Base-by-base conservation (phyloP, 2,329 filamentous ascomycete species). In the Cercospora zeina region DNA sequence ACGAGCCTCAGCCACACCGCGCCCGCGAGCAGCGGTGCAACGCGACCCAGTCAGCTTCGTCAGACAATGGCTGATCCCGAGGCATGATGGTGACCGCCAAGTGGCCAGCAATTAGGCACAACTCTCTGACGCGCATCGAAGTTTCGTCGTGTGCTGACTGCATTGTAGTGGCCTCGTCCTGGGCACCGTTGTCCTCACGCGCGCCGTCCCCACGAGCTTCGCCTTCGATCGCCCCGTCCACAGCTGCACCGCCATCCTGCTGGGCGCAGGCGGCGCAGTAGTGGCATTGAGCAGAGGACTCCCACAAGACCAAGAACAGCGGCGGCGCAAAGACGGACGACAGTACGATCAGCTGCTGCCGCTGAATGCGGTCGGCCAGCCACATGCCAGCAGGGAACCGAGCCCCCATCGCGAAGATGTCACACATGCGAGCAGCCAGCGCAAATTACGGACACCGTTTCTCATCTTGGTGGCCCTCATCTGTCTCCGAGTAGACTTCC, bases 201-300 rank as follows among this genome's bases (percentile, higher is more conserved):
- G 65, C 19, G 64, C 62, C 21, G 51, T 67, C 10, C 66, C 68
- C 2, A 68, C 68, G 37, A 71, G 70, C 49, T 72, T 75, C 65
- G 72, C 72, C 31, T 70, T 73, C 66, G 81, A 82, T 66, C 78
- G 77, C 54, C 80, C 81, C 3, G 66, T 81, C 13, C 79, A 79
- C 65, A 76, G 79, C 6, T 70, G 74, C 16, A 72, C 79, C 37
- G 65, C 80, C 4, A 69, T 76, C 21, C 78, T 81, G 39, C 74
- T 77, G 42, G 69, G 77, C 24, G 71, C 77, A 9, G 79, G 78
- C 8, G 65, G 72, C 21, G 72, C 70, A 39, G 70, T 81, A 31
- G 63, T 80, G 10, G 68, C 72, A 37, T 65, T 75, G 49, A 77
- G 74, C 65, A 74, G 73, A 59, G 74, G 77, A 33, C 62, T 73